Evolutionary conservation across 768 basidiomycete species (phyloP), one percentile per base, ranked within the genome.

Genomic region (Mycena amicta): DNA sequence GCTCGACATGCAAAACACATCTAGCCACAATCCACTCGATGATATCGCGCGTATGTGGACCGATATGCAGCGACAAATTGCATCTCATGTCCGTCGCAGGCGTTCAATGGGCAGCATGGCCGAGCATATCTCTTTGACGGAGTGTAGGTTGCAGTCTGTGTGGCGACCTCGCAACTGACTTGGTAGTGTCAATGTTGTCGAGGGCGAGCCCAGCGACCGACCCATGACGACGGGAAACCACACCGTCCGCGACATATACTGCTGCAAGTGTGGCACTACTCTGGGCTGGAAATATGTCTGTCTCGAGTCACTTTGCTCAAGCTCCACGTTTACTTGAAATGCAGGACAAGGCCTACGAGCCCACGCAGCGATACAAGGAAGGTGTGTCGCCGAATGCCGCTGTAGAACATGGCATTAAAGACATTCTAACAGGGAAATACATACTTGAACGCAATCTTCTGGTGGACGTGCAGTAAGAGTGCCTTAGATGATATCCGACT

Each of bases 281-380:
- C 82, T 99, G 29, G 96, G 96, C 55, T 98, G 97, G 96, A 98
- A 98, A 94, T 99, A 99, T 73, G 97, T 93, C 71, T 72, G 88
- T 78, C 16, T n/a, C 33, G 20, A 47, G 18, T 43, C 37, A 47
- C 37, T 53, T 20, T 39, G 33, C 31, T 45, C 41, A 2, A 18
- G 28, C 5, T 29, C 16, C 49, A n/a, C n/a, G n/a, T n/a, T n/a
- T n/a, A n/a, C n/a, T 47, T 47, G 16, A 27, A 16, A 52, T 66
- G 40, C 67, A 97, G 96, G 96, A 97, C 72, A 86, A 86, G 56
- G 96, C 96, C 16, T 97, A 87, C 70, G 95, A 98, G 69, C 70
- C 80, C 12, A 82, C 87, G 6, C 95, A 99, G 83, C 93, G 90
- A 74, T 99, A 98, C 82, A 99, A 99, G 71, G 96, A 99, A 78